These are phyloP conservation scores for Fusarium annulatum DNA, from an alignment of 2,329 filamentous ascomycete species.

Conservation along the genomic window DNA sequence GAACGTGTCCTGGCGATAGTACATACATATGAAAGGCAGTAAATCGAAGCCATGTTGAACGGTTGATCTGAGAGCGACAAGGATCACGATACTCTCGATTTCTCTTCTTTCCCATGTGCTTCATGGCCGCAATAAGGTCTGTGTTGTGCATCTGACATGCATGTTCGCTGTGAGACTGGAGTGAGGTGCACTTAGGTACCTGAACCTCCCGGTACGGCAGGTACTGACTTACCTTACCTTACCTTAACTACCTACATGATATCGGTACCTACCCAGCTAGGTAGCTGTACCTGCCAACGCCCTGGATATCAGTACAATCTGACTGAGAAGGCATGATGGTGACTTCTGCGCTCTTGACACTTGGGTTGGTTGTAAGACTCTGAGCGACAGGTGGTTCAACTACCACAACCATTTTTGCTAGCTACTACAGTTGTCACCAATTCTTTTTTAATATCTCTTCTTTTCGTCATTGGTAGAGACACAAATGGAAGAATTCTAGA, in stretches of 20 bases:
- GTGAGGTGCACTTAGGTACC: background rate
- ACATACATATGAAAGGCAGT: background rate
- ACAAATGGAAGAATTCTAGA: slow-evolving; percentile 44
- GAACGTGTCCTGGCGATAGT: background rate
- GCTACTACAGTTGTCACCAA: background rate
- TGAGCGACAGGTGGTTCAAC: background rate
- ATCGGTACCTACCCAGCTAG: background rate
- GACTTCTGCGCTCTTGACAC: background rate
- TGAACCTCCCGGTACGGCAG: background rate
- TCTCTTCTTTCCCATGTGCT: background rate
- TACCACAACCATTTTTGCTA: background rate
- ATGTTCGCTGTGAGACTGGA: background rate
- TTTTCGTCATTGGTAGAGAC: slow-evolving; percentile 27
- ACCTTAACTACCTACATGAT: background rate
- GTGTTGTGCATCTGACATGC: slow-evolving; percentile 29
- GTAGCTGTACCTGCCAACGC: background rate
- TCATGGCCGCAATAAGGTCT: slow-evolving; percentile 24
- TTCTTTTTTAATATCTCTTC: background rate
- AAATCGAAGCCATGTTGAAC: slow-evolving; percentile 3
- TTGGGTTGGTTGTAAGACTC: background rate
- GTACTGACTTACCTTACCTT: too few relatives aligned
- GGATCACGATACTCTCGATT: slow-evolving; percentile 18
- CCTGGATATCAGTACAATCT: background rate
- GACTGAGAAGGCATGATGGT: background rate
- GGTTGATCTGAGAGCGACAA: slow-evolving; percentile 5